These are phyloP conservation scores for Penicillium desertorum DNA, from an alignment of 495 filamentous ascomycete species.

Conservation along the genomic window DNA sequence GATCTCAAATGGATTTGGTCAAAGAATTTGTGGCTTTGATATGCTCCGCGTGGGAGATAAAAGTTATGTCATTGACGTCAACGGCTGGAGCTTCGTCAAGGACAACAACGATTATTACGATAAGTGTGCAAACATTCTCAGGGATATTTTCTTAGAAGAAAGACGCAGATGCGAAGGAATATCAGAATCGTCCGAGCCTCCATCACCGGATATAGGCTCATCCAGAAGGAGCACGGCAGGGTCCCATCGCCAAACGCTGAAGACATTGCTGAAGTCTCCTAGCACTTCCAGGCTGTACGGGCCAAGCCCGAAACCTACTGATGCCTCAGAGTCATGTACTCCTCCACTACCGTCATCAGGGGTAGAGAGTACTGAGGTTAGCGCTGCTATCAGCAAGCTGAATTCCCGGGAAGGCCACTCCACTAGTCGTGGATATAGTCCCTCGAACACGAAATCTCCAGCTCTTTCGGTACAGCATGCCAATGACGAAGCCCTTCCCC, in stretches of 20 bases:
- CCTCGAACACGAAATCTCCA: conserved; percentile 35
- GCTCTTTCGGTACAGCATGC: conserved; percentile 30
- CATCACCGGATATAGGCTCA: conserved; percentile 33
- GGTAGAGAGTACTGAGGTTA: conserved; percentile 38
- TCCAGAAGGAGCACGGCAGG: conserved; percentile 33
- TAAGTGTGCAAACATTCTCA: conserved; percentile 79
- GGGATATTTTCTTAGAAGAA: conserved; percentile 81
- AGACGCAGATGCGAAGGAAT: conserved; percentile 54
- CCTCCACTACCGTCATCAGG: conserved; percentile 53
- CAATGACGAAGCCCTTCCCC: conserved; percentile 40
- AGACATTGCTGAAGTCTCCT: conserved; percentile 62
- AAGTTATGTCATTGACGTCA: conserved; percentile 98
- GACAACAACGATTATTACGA: conserved; percentile 99
- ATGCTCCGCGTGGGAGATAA: conserved; percentile 81
- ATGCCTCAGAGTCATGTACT: conserved; percentile 35
- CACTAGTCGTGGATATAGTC: conserved; percentile 28
- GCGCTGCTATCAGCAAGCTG: conserved; percentile 19
- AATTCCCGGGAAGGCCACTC: conserved; percentile 27
- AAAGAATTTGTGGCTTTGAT: conserved; percentile 95
- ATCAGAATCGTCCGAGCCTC: conserved; percentile 35
- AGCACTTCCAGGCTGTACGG: conserved; percentile 61
- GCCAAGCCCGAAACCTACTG: conserved; percentile 41
- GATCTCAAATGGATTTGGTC: conserved; percentile 90
- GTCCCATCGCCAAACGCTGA: conserved; percentile 50
- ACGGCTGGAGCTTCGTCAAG: conserved; percentile 99